Evolutionary conservation across 1,284 basidiomycete species (phyloP), one percentile per base, ranked within the genome.

Genomic region (Neotropicomus parvogracilis): DNA sequence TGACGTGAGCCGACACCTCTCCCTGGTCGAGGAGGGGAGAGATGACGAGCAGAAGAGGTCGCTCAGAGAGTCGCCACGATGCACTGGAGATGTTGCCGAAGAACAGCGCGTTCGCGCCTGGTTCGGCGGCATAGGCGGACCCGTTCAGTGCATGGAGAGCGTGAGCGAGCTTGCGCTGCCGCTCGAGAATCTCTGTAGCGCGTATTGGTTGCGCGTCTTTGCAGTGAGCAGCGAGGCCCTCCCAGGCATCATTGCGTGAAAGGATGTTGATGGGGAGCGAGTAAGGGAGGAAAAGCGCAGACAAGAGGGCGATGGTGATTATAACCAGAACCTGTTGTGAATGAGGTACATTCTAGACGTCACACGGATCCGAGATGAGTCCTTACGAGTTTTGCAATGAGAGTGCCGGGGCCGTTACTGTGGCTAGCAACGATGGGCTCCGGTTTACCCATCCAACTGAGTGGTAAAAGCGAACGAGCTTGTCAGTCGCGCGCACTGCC

Each of bases 1-100:
- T 75, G 31, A 91, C 59, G 24, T 73, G 68, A 31, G 75, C 70
- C 32, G 58, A 54, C 11, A 78, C 57, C 4, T 63, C 57, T 28
- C 57, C 65, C 16, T 64, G 56, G 14, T 55, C 50, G 21, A 58
- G 49, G 10, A 63, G 47, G 16, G 85, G 77, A 8, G 75, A 73
- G 41, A 93, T 60, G 40, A 88, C 74, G 29, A 92, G 68, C 6
- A 94, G 69, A 24, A 93, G 74, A 0, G 89, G 88, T 2, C 90
- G 76, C 66, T 93, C 91, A 8, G 85, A 88, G 20, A 87, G 74
- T 39, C 60, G 58, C 91, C 91, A 93, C 14, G 76, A 58, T 0
- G 71, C 55, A 3, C 62, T 60, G 16, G 88, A 86, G 42, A 88
- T 70, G 57, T 91, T 91, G 29, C 75, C 78, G 59, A 80, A 92